Conservation (phyloP, 2,329 filamentous ascomycete genomes). For the Penicillium sumatraense region DNA sequence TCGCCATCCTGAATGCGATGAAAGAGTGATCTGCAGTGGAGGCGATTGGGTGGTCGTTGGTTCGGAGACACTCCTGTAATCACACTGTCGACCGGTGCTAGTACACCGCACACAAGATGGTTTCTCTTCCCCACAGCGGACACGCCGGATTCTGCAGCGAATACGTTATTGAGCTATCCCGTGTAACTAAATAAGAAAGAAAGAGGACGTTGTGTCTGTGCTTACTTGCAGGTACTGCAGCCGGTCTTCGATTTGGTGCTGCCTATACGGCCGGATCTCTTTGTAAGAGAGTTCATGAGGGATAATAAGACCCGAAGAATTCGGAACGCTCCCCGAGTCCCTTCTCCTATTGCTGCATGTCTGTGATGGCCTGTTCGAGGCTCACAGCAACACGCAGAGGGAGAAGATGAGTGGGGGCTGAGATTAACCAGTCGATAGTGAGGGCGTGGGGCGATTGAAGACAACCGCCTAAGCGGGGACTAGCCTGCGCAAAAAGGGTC, state of each 20-base stretch:
- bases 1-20: slow-evolving; percentile 11
- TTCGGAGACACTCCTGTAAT: slow-evolving; percentile 2
- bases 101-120: slow-evolving; percentile 20
- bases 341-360: not conserved
- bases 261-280: slow-evolving; percentile 17
- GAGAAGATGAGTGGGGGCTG: not conserved
- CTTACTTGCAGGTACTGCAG: slow-evolving; percentile 30
- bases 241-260: slow-evolving; percentile 26
- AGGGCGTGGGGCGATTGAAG: not conserved
- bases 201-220: not conserved
- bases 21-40: not conserved
- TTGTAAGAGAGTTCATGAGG: slow-evolving; percentile 1
- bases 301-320: not conserved
- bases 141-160: slow-evolving; percentile 14
- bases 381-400: not conserved
- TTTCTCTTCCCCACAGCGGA: slow-evolving; percentile 24
- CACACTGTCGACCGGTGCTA: slow-evolving; percentile 23
- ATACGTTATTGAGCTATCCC: not conserved
- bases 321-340: not conserved
- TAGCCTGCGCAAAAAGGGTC: not conserved
- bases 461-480: not conserved
- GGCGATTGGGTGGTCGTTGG: not conserved
- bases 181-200: too few relatives aligned
- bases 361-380: too few relatives aligned
- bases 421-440: not conserved